These are phyloP conservation scores for Colletotrichum australisinense DNA, from an alignment of 2,329 filamentous ascomycete genomes.

Conservation along the genomic window DNA sequence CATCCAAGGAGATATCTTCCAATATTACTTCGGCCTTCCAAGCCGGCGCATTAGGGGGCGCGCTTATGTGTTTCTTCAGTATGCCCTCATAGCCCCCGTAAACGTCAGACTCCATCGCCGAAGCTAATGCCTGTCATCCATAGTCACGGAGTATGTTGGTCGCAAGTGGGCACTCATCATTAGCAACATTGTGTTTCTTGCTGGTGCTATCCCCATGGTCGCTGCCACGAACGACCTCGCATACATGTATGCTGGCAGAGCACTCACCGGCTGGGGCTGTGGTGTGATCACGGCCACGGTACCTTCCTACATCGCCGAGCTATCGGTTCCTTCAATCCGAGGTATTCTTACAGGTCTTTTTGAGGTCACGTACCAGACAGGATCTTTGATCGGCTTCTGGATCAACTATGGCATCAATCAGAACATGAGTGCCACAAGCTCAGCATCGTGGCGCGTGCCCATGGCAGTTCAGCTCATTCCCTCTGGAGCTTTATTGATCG, in stretches of 20 bases:
- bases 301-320: slow-evolving; percentile 73
- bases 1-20: slow-evolving; percentile 46
- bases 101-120: background rate
- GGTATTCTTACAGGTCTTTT: slow-evolving; percentile 67
- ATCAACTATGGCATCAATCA: slow-evolving; percentile 58
- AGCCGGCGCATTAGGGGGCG: slow-evolving; percentile 65
- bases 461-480: slow-evolving; percentile 60
- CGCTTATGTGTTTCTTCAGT: slow-evolving; percentile 58
- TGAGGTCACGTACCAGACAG: slow-evolving; percentile 65
- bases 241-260: slow-evolving; percentile 64
- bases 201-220: slow-evolving; percentile 57
- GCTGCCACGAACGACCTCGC: slow-evolving; percentile 53
- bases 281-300: slow-evolving; percentile 69
- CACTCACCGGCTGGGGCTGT: slow-evolving; percentile 67
- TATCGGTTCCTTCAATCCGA: slow-evolving; percentile 67
- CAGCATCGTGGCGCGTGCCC: slow-evolving; percentile 59
- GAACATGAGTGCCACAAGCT: slow-evolving; percentile 46
- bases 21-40: slow-evolving; percentile 61
- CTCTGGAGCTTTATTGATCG: slow-evolving; percentile 53
- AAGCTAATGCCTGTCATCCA: background rate
- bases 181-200: slow-evolving; percentile 55
- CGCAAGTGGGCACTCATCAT: slow-evolving; percentile 62
- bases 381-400: slow-evolving; percentile 63
- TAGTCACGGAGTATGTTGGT: slow-evolving; percentile 60
- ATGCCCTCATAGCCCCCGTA: background rate